Evolutionary conservation across 768 basidiomycete genomes (phyloP), one percentile per base, ranked within the genome.

Genomic region (Strobilomyces dryophilus): DNA sequence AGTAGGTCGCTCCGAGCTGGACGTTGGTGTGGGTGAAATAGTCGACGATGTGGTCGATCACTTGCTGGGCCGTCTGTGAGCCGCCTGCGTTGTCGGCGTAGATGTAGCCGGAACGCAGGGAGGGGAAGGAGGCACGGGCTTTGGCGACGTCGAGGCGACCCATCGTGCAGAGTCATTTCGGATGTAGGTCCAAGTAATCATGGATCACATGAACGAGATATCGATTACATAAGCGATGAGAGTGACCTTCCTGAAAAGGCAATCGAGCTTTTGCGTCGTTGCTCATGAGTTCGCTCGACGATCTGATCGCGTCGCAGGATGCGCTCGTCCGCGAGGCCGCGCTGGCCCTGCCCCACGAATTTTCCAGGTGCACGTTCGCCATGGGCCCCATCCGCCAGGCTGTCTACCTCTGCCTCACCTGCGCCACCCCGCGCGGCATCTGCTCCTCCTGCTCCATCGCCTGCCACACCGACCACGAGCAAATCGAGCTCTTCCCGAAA

Each of bases 401-500:
- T 0, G 82, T 92, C 10, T 89, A 92, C 66, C 82, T 92, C 49
- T 94, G 91, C 63, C 69, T 83, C 9, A 85, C 87, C 1, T 94
- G 91, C 65, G 75, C 79, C 21, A 76, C 77, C 47, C 75, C 78
- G 20, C 80, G 82, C 50, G 89, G 89, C 18, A 74, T 92, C 52
- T 92, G 91, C 59, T 81, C 87, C 15, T 86, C 91, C 8, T 94
- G 91, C 70, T 90, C 88, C 27, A 79, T 92, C 47, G 87, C 90
- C 21, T 94, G 91, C 65, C 91, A 94, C 65, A 87, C 87, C 14
- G 77, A 89, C 66, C 89, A 92, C 67, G 86, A 92, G 61, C 91
- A 93, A 65, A 68, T 92, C 47, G 91, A 93, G 67, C 76, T 93
- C 54, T 92, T 93, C 70, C 89, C 90, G 1, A 93, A 93, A 66